phyloP scores from a whole-genome alignment of 2,329 filamentous ascomycete genomes.

The Talaromyces sp. region DNA sequence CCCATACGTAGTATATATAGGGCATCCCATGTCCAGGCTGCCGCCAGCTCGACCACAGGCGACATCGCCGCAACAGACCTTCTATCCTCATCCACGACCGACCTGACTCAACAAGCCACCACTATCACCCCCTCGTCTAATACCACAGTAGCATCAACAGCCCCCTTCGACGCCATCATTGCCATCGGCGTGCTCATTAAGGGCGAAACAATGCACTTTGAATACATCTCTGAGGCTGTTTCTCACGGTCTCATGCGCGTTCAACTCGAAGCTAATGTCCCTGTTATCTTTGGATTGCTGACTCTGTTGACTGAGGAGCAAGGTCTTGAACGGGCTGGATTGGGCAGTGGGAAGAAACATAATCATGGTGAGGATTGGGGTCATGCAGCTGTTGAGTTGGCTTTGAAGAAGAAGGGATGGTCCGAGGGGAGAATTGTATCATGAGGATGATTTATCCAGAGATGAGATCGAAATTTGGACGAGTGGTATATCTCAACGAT shows the following conservation, averaged over 20 bases:
- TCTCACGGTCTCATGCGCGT: constrained; percentile 91
- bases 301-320: constrained; percentile 87
- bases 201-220: constrained; percentile 98
- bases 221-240: constrained; percentile 92
- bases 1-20: constrained; percentile 62
- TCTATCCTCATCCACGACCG: constrained; percentile 58
- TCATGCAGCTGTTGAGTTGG: constrained; percentile 86
- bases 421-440: constrained; percentile 56
- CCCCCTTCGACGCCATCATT: constrained; percentile 86
- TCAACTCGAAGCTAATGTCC: constrained; percentile 80
- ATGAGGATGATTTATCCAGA: background rate
- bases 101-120: constrained; percentile 51
- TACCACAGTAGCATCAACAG: constrained; percentile 25
- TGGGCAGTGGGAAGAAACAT: constrained; percentile 56
- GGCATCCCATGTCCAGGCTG: constrained; percentile 78
- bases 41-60: constrained; percentile 45
- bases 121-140: constrained; percentile 36
- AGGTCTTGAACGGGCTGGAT: constrained; percentile 74
- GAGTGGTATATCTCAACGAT: too few relatives aligned
- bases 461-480: too few relatives aligned
- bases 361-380: constrained; percentile 99
- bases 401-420: constrained; percentile 81
- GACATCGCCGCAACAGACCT: constrained; percentile 50
- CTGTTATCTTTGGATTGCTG: constrained; percentile 86
- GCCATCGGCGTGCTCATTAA: constrained; percentile 96